Evolutionary conservation across 169 alveolate genomes (phyloP), one percentile per base, ranked within the genome.

Genomic region (Eimeria necatrix): DNA sequence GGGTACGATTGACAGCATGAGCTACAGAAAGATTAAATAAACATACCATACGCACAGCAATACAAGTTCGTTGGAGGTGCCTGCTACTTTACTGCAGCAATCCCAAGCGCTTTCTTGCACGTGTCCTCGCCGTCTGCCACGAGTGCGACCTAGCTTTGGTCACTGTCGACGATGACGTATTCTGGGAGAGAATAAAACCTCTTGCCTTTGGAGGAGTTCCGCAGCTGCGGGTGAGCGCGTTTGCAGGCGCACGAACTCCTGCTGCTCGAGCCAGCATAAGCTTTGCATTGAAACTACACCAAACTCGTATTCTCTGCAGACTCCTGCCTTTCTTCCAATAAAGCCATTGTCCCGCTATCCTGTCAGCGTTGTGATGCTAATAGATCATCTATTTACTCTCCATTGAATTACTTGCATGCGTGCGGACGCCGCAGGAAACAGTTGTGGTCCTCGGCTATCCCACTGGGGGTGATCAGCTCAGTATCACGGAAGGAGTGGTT

Each of bases 401-500:
- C 51, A 92, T 97, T 48, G 98, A 94, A 51, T 93, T 89, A 22
- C 41, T 94, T 48, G 98, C 98, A 2, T 95, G 94, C 16, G 93
- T 97, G 89, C 81, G 80, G 70, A 94, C 86, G 71, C 16, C 80
- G 60, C 97, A 97, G 89, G 99, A 98, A 74, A 94, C 96, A 14
- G 98, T 98, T 41, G 96, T 97, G 12, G 98, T 97, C 41, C 97
- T 97, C 20, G 99, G 99, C 9, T 98, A 97, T 85, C 99, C 99
- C 32, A 95, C 97, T 12, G 99, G 99, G 0, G 99, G 99, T 16
- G 99, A 97, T 94, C 97, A 97, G 91, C 95, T 98, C 74, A 97
- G 98, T 93, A 96, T 97, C 60, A 97, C 99, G 14, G 97, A 97
- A 49, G 99, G 99, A 0, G 97, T 98, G 0, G 98, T 98, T n/a